These are phyloP conservation scores for Coemansia sp. DNA, from an alignment of 192 early-diverging fungal genomes.

Conservation along the genomic window DNA sequence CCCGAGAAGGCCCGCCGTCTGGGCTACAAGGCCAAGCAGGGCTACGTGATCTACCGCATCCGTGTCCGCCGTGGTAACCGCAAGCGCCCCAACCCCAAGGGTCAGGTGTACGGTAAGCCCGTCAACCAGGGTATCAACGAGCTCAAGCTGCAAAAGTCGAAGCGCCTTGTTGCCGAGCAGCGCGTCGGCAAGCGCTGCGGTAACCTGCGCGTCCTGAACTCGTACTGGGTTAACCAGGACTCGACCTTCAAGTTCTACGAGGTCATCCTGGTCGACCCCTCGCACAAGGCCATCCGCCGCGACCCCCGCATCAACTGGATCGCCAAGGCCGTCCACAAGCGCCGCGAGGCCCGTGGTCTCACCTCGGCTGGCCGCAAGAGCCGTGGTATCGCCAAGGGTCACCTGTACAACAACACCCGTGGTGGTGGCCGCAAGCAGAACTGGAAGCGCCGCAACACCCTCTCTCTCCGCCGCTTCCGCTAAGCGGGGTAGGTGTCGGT, in stretches of 20 bases:
- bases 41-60: slow-evolving; percentile 98
- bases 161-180: slow-evolving; percentile 92
- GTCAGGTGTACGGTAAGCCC: slow-evolving; percentile 98
- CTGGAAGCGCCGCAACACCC: slow-evolving; percentile 95
- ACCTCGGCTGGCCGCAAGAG: slow-evolving; percentile 96
- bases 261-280: slow-evolving; percentile 96
- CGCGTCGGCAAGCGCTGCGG: slow-evolving; percentile 95
- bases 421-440: slow-evolving; percentile 90
- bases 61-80: slow-evolving; percentile 98
- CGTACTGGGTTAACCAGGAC: slow-evolving; percentile 99
- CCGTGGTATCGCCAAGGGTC: slow-evolving; percentile 96
- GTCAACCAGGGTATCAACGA: slow-evolving; percentile 95
- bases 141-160: slow-evolving; percentile 97
- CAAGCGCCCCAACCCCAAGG: slow-evolving; percentile 96
- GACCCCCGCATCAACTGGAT: slow-evolving; percentile 99
- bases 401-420: slow-evolving; percentile 92
- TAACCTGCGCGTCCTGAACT: slow-evolving; percentile 98
- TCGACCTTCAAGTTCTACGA: slow-evolving; percentile 99
- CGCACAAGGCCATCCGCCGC: slow-evolving; percentile 97
- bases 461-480: slow-evolving; percentile 90
- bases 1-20: slow-evolving; percentile 99
- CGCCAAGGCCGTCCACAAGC: slow-evolving; percentile 95
- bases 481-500: slow-evolving; percentile 50
- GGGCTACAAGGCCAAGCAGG: slow-evolving; percentile 99
- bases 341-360: slow-evolving; percentile 96